Base-by-base conservation (phyloP, 371 early-diverging fungal genomes). In the Nematocida sp. region DNA sequence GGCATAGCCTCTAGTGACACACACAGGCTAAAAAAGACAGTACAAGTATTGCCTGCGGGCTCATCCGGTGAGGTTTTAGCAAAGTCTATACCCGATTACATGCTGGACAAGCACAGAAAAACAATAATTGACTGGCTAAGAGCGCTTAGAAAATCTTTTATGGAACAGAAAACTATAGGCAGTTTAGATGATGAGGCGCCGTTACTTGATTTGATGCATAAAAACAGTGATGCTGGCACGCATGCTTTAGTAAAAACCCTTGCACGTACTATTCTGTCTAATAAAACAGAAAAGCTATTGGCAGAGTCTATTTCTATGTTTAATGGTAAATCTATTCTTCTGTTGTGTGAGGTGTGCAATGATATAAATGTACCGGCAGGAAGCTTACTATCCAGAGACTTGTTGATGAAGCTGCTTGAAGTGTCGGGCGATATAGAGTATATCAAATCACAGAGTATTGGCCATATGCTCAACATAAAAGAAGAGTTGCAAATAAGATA, bases 301-400 rank as follows among this genome's bases (percentile, higher is more conserved):
- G 60, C 18, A n/a, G 40, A 64, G 5, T 25, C 15, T 13, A 23
- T 47, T 11, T 5, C n/a, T 44, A 42, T n/a, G 27, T 1, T 73
- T 18, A 18, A n/a, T 27, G 40, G 61, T 18, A 27, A 64, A 42
- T n/a, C n/a, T 40, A 7, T 75, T 4, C 25, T 66, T 42, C 62
- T 75, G 5, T 11, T 78, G 11, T n/a, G n/a, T 13, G 80, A 78
- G 46, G 71, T 76, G 25, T 76, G 76, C 45, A 9, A 7, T 27
- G 76, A 61, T 2, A 11, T 71, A 11, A n/a, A 27, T 27, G 39
- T 72, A 1, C 27, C 45, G 6, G 20, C 69, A 42, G 76, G 76
- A 15, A 56, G 44, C n/a, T 20, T 23, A 1, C 39, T 69, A 20
- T 56, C 46, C 39, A 40, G 60, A 70, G 52, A 9, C 5, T 4